These are phyloP conservation scores for Rutstroemia sp. DNA, from an alignment of 2,329 filamentous ascomycete genomes.

Conservation along the genomic window DNA sequence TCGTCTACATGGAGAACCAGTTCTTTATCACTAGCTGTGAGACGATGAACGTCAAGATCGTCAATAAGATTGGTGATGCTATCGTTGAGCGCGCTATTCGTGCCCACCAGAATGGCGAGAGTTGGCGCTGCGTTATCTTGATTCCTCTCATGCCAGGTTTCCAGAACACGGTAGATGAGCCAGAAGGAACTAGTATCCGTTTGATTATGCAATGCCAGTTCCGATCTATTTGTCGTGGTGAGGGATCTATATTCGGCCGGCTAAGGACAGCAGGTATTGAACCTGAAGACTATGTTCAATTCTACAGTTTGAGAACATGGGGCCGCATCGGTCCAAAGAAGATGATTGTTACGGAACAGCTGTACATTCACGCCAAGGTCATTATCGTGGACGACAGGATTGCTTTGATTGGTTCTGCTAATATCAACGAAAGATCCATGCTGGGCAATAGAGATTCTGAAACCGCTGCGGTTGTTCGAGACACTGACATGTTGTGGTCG, in stretches of 20 bases:
- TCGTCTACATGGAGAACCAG: conserved; percentile 98
- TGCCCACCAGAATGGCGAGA: conserved; percentile 74
- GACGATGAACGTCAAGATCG: conserved; percentile 77
- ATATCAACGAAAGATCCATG: conserved; percentile 98
- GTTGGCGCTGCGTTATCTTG: conserved; percentile 83
- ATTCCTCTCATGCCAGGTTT: conserved; percentile 98
- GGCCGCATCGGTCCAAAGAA: conserved; percentile 80
- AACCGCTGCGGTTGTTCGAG: conserved; percentile 79
- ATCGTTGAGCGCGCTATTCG: conserved; percentile 85
- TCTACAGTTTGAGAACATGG: conserved; percentile 90
- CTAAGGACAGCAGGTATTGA: conserved; percentile 75
- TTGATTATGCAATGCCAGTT: conserved; percentile 97
- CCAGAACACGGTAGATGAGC: conserved; percentile 89
- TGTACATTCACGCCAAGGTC: conserved; percentile 96
- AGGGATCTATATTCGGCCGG: conserved; percentile 84
- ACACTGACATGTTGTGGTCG: conserved; percentile 87
- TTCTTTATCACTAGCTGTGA: conserved; percentile 95
- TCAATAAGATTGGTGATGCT: conserved; percentile 91
- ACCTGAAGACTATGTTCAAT: conserved; percentile 90
- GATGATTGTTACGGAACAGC: conserved; percentile 82
- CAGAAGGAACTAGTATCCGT: conserved; percentile 89
- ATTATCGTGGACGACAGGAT: conserved; percentile 94
- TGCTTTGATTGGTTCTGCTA: conserved; percentile 91
- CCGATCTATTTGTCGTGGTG: conserved; percentile 88
- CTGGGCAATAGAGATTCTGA: conserved; percentile 88